Evolutionary conservation across 768 basidiomycete genomes (phyloP).

Genomic region (Psilocybe azurescens): DNA sequence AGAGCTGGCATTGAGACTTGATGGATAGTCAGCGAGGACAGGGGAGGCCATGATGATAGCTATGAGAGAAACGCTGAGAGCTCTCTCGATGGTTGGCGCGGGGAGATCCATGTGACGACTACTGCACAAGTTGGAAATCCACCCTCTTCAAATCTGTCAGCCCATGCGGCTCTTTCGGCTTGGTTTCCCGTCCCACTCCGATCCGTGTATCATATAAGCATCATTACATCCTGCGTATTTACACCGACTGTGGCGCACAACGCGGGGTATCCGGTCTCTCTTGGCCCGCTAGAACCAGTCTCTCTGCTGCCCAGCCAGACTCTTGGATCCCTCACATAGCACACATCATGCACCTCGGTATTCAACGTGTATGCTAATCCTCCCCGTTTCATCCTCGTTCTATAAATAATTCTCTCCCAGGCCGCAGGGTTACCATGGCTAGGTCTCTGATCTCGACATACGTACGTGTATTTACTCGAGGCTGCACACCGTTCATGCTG

Average conservation of each 20-base stretch:
- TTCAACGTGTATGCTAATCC: too few relatives aligned
- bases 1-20: slow-evolving; percentile 1
- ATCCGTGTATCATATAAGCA: neutral
- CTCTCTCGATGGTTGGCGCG: neutral
- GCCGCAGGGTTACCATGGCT: too few relatives aligned
- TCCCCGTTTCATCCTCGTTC: too few relatives aligned
- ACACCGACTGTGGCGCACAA: neutral
- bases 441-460: too few relatives aligned
- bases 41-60: slow-evolving; percentile 27
- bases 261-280: slow-evolving; percentile 3
- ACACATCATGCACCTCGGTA: too few relatives aligned
- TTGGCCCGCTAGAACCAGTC: neutral
- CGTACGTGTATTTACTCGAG: too few relatives aligned
- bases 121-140: neutral
- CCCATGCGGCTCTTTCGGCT: slow-evolving; percentile 1
- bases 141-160: neutral
- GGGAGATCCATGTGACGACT: slow-evolving; percentile 11
- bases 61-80: slow-evolving; percentile 8
- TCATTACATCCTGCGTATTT: neutral
- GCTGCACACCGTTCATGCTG: too few relatives aligned
- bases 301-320: neutral
- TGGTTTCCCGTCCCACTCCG: neutral
- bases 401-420: too few relatives aligned
- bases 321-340: too few relatives aligned
- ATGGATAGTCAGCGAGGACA: slow-evolving; percentile 19